Base-by-base conservation (phyloP, 2,329 filamentous ascomycete species). In the Sporothrix brunneoviolacea region DNA sequence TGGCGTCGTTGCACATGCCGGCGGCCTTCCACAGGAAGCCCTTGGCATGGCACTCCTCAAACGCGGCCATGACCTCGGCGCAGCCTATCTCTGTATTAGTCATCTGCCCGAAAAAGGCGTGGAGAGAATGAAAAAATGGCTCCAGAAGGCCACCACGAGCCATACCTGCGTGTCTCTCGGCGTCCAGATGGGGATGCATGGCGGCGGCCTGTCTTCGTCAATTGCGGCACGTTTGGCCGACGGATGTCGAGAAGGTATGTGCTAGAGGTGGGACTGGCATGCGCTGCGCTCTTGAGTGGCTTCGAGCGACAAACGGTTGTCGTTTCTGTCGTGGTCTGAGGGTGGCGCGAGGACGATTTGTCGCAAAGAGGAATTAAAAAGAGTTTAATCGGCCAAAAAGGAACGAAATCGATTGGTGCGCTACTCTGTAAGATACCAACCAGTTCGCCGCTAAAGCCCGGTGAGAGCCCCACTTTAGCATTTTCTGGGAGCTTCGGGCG, bases 111-210 rank as follows among this genome's bases (percentile, higher is more conserved):
- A 47, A 53, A 32, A n/a, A n/a, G n/a, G n/a, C n/a, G n/a, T n/a
- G n/a, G n/a, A n/a, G n/a, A n/a, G n/a, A n/a, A n/a, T n/a, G n/a
- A n/a, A n/a, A n/a, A n/a, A n/a, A n/a, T n/a, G n/a, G n/a, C n/a
- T n/a, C n/a, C n/a, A n/a, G n/a, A n/a, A n/a, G n/a, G n/a, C n/a
- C n/a, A n/a, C n/a, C n/a, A n/a, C n/a, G n/a, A n/a, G n/a, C n/a
- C 63, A 39, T 78, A 95, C 91, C 91, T 60, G 80, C 76, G 61
- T 95, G 95, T 65, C 95, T 85, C 66, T 93, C 89, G 24, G 89
- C 95, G 65, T 97, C 91, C 3, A 98, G 74, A 72, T 96, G 91
- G 49, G 93, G 94, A 88, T 98, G 93, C 93, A 98, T 98, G 39
- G 61, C 80, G 24, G 24, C 24, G 24, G 24, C 6, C 24, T 6